Conservation (phyloP, 2,329 filamentous ascomycete species). For the Paecilomyces sp. region DNA sequence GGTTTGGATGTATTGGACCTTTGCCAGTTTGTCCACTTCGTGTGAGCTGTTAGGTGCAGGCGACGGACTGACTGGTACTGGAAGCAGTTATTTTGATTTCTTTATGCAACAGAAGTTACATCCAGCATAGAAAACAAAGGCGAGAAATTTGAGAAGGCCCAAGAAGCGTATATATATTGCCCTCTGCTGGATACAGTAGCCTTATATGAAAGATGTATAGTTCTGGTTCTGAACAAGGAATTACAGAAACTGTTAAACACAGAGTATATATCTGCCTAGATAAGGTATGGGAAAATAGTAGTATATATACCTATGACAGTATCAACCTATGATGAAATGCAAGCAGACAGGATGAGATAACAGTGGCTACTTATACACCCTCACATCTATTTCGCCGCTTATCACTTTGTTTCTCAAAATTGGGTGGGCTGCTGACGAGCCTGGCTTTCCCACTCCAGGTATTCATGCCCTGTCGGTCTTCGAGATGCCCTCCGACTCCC, state of each 20-base stretch:
- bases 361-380: conserved; percentile 5
- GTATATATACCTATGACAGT: background rate
- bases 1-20: background rate
- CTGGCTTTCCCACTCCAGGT: background rate
- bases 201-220: background rate
- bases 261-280: background rate
- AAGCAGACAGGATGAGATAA: background rate
- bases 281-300: background rate
- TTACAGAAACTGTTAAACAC: background rate
- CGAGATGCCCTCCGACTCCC: background rate
- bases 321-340: background rate
- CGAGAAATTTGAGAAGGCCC: background rate
- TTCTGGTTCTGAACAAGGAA: background rate
- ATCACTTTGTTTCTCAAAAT: background rate
- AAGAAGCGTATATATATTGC: background rate
- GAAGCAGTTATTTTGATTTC: background rate
- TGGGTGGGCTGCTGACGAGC: background rate
- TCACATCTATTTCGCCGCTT: background rate
- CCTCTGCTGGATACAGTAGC: background rate
- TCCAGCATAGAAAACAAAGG: background rate
- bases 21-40: background rate
- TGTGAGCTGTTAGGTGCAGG: background rate
- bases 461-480: background rate
- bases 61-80: background rate
- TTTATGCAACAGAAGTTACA: background rate